Evolutionary conservation across 805 yeast species (phyloP), one percentile per base, ranked within the genome.

Genomic region (Suhomyces sp.): DNA sequence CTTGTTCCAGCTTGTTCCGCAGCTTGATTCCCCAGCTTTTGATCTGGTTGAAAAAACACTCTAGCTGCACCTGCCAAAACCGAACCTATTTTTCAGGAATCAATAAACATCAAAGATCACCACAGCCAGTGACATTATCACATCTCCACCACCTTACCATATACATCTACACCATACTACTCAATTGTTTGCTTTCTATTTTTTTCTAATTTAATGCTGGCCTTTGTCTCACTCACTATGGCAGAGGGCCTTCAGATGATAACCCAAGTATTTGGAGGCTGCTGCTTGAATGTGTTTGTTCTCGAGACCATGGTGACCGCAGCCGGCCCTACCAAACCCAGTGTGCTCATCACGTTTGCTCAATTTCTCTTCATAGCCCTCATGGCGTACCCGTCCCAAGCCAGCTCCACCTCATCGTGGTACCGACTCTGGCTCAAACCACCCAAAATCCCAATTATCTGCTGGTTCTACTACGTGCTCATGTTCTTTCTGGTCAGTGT

Each of bases 261-360:
- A 5, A n/a, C 9, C 46, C 47, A 27, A 15, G 21, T 85, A 10
- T 83, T 85, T 60, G 87, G 88, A 0, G 90, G 92, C 3, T 87
- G 94, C 63, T 87, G 94, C 62, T 69, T 83, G 29, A 87, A 85
- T 63, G 91, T 85, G 25, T 71, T 80, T 52, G 75, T 87, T 1
- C 67, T 87, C 47, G 94, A 87, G 62, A 63, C 73, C 22, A 67
- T 86, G 15, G 65, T 85, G 1, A 40, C 53, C 37, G 46, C 50
- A 31, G 53, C 53, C 39, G 44, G 40, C 3, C 62, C 64, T 21
- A 52, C 57, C 12, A 60, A 69, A 21, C 62, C 79, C 44, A 60
- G 72, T 7, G 86, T 87, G 2, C 71, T 73, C 20, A 64, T 84
- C 12, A 86, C 93, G 0, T 79, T 85, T 48, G 54, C 66, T 8